Evolutionary conservation across 108 stramenopile species (phyloP).

Genomic region (Fragilariopsis cylindrus): DNA sequence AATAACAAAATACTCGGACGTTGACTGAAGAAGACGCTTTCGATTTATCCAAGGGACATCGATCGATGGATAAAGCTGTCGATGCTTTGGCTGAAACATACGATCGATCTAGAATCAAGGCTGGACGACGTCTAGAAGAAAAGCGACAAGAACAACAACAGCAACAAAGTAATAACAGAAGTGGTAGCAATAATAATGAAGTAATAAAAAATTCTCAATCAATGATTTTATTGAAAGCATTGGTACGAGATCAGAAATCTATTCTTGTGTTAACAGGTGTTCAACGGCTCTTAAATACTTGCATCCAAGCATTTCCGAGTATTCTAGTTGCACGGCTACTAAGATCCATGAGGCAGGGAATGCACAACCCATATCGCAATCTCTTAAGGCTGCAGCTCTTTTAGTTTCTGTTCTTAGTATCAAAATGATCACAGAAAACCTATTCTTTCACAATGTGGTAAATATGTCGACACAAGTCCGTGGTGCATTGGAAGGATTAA

Average conservation of each 20-base stretch:
- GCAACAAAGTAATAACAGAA: neutral
- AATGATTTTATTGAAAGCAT: slow-evolving; percentile 49
- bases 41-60: slow-evolving; percentile 25
- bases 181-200: slow-evolving; percentile 10
- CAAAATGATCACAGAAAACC: slow-evolving; percentile 90
- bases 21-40: slow-evolving; percentile 66
- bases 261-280: slow-evolving; percentile 54
- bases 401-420: slow-evolving; percentile 53
- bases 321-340: slow-evolving; percentile 69
- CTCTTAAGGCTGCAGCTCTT: slow-evolving; percentile 47
- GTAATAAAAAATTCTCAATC: slow-evolving; percentile 42
- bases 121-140: slow-evolving; percentile 21
- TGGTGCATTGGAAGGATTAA: slow-evolving; percentile 66
- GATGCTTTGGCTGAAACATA: slow-evolving; percentile 28
- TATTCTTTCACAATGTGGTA: slow-evolving; percentile 83
- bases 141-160: slow-evolving; percentile 3
- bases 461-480: slow-evolving; percentile 71
- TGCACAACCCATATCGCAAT: slow-evolving; percentile 32
- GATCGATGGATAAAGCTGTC: slow-evolving; percentile 30
- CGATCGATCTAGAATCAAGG: slow-evolving; percentile 25
- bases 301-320: slow-evolving; percentile 73
- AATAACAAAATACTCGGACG: slow-evolving; percentile 30
- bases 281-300: slow-evolving; percentile 67
- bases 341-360: slow-evolving; percentile 64
- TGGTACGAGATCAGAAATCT: slow-evolving; percentile 48